Evolutionary conservation across 768 basidiomycete species (phyloP), one percentile per base, ranked within the genome.

Genomic region (Cytidiella melzeri): DNA sequence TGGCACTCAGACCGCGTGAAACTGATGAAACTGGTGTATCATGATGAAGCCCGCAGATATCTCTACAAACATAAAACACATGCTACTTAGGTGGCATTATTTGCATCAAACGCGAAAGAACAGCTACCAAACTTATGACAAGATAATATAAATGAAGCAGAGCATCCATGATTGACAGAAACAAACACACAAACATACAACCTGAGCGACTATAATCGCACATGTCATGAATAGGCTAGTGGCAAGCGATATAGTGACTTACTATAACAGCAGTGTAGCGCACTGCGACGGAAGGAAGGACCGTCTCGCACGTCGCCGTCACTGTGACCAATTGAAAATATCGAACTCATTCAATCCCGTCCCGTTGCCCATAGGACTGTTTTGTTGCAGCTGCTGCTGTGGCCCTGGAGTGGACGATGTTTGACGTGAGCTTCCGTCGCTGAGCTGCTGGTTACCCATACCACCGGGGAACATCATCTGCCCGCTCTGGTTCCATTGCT

Each of bases 271-370:
- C 46, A 53, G 47, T 52, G 45, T 48, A 47, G 39, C 56, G 60
- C 56, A 57, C 58, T 49, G 50, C 37, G 42, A 26, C 41, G 36
- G 38, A 47, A 41, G 45, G 49, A 40, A 45, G 50, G 51, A 48
- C 48, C 43, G 46, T 50, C 48, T 48, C 47, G 30, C 50, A 40
- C 50, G 43, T 46, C 48, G 59, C 62, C 68, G 48, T 69, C 68
- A 56, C 66, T 70, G 53, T 41, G 15, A 38, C 77, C 81, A 83
- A 60, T 77, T 79, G 62, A 80, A 65, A 34, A 51, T 21, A 54
- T 81, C 80, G 56, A 78, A 76, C 48, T 82, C 81, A 57, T 61
- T 69, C 45, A 66, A 47, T 30, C 71, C 68, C 47, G 67, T 62
- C 58, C 68, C 69, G 58, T 78, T 77, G 57, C 61, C 61, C 48